Conservation (phyloP, 2,329 filamentous ascomycete species). For the Beauveria asiatica region DNA sequence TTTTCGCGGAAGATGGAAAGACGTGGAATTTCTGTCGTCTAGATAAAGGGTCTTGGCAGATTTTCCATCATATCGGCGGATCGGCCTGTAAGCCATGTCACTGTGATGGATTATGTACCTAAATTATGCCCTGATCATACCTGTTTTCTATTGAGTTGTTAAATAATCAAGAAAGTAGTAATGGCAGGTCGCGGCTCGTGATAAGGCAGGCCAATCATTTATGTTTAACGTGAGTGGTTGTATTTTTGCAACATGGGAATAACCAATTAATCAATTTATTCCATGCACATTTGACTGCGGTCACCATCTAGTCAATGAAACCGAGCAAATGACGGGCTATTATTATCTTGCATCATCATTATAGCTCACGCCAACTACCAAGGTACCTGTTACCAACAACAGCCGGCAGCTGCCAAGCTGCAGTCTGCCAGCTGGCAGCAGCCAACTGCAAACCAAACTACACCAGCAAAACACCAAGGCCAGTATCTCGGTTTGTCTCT, state of each 20-base stretch:
- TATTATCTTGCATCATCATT: background rate
- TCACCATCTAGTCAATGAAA: no score
- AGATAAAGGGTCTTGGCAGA: background rate
- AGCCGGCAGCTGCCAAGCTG: background rate
- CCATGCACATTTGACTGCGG: no score
- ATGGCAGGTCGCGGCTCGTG: no score
- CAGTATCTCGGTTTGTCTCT: background rate
- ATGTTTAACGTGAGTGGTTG: no score
- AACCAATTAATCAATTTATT: no score
- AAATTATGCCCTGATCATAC: no score
- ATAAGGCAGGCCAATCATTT: no score
- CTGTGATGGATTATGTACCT: background rate
- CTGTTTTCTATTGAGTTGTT: no score
- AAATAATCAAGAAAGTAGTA: no score
- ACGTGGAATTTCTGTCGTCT: background rate
- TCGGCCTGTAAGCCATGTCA: background rate
- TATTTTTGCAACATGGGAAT: no score
- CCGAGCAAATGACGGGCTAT: background rate
- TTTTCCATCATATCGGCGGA: background rate
- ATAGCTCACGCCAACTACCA: no score
- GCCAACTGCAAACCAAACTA: background rate
- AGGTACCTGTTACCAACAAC: background rate
- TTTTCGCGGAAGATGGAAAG: background rate
- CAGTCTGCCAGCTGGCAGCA: background rate
- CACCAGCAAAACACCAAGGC: background rate